Percentiles rank a stretch among this genome's conserved stretches.
These are phyloP conservation scores for Eragrostis nindensis DNA, from an alignment of 176 grass and related monocot species.

Conservation along the genomic window DNA sequence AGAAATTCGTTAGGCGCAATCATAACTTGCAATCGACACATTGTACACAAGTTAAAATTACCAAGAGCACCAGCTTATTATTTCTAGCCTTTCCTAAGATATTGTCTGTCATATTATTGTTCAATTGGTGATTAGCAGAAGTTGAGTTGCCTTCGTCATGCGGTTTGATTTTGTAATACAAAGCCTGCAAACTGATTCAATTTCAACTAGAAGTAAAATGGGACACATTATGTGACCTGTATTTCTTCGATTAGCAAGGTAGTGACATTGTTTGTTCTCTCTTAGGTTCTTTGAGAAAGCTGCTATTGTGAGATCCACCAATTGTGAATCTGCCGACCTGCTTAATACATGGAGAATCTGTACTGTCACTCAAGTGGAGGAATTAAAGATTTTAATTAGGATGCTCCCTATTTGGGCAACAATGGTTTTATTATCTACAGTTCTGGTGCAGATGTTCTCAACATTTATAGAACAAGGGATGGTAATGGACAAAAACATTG, in stretches of 20 bases:
- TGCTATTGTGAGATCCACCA: slow-evolving; percentile 45
- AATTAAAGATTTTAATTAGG: slow-evolving; percentile 62
- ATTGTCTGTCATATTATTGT: too few relatives aligned
- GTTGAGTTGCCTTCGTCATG: too few relatives aligned
- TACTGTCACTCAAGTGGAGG: slow-evolving; percentile 70
- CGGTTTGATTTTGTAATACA: too few relatives aligned
- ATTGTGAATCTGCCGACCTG: slow-evolving; percentile 36
- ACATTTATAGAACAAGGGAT: slow-evolving; percentile 65
- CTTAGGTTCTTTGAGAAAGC: slow-evolving; percentile 68
- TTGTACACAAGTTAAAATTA: too few relatives aligned
- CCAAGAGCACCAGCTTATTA: too few relatives aligned
- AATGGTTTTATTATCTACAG: slow-evolving; percentile 50
- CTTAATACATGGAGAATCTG: slow-evolving; percentile 52
- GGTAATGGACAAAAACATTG: slow-evolving; percentile 47
- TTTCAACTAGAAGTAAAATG: background rate
- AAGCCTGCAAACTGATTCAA: too few relatives aligned
- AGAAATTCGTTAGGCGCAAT: too few relatives aligned
- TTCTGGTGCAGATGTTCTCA: slow-evolving; percentile 52
- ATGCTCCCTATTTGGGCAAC: slow-evolving; percentile 66
- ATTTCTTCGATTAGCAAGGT: background rate
- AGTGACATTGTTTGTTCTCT: slow-evolving; percentile 32
- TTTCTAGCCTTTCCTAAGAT: too few relatives aligned
- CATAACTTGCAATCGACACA: too few relatives aligned
- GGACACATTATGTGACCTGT: background rate
- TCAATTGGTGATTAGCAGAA: too few relatives aligned